Evolutionary conservation across 2,329 filamentous ascomycete species (phyloP).

Genomic region (Colletotrichum cuscutae): DNA sequence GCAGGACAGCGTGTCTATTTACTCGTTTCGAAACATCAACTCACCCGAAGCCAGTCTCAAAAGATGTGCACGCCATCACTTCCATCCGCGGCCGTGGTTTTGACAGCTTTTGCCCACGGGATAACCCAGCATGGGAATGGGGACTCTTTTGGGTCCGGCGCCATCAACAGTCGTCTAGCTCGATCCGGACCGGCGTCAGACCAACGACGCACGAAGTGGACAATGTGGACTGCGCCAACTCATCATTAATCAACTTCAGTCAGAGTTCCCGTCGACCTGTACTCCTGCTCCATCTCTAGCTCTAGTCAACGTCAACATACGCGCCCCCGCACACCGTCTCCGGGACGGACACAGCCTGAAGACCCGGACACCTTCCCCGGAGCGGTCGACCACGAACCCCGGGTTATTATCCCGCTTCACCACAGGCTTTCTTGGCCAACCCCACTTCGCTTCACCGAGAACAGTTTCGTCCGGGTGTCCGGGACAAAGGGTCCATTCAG

Average conservation of each 20-base stretch:
- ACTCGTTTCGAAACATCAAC: neutral
- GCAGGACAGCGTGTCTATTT: slow-evolving; percentile 14
- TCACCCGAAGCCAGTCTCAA: neutral
- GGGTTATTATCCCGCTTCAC: neutral
- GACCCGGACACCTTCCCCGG: slow-evolving; percentile 12
- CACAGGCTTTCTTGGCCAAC: neutral
- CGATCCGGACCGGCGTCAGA: neutral
- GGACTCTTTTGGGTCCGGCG: neutral
- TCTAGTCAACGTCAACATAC: neutral
- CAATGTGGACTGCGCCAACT: neutral
- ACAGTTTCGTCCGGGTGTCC: neutral
- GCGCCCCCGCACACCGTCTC: neutral
- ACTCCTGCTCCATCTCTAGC: neutral
- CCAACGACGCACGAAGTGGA: neutral
- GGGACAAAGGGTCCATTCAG: neutral
- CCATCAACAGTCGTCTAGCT: neutral
- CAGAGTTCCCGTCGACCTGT: neutral
- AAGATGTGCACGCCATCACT: neutral
- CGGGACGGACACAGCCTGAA: neutral
- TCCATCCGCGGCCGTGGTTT: neutral
- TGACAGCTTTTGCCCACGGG: neutral
- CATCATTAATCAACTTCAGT: neutral
- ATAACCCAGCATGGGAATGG: neutral
- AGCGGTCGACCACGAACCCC: slow-evolving; percentile 17
- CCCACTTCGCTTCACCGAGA: neutral